Base-by-base conservation (phyloP, 73 alveolate species). In the Uronychia binucleata region DNA sequence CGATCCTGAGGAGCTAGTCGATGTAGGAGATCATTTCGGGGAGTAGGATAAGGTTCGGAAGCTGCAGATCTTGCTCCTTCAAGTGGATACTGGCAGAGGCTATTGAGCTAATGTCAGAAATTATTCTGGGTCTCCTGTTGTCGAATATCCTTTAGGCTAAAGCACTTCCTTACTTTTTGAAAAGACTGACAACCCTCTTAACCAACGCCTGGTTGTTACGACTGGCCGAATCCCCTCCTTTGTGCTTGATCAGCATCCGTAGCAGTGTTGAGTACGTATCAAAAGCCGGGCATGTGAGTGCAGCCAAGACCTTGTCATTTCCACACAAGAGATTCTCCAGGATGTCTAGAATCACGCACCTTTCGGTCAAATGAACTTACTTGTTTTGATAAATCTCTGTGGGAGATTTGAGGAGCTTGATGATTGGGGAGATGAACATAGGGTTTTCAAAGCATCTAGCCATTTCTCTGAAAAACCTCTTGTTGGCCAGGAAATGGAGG, bases 371-470 rank as follows among this genome's bases (percentile, higher is more conserved):
- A 46, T 5, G 67, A 11, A 5, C 28, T 11, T 91, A 92, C 78
- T 91, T 91, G 75, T 89, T 91, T 28, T 86, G 46, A 86, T 34
- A 86, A 34, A 77, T 58, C 75, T 91, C 96, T 0, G 92, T 86
- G 8, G 82, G 89, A 32, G 80, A 57, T 81, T 91, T 91, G 0
- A 91, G 79, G 13, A 86, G 78, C 57, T 92, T 85, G n/a, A 86
- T 89, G 11, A 91, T 31, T n/a, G 96, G 96, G 14, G 88, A 82
- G 13, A 91, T 82, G 76, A 91, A 91, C 8, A 91, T 86, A 0
- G 96, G 96, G 29, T 83, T 79, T 59, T 91, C 96, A 77, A 91
- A 91, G 80, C 96, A 91, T 33, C 74, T 83, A 19, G 94, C 94
- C 78, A 89, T 76, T 78, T 89, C 94, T 34, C 87, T 88, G 32